phyloP scores from a whole-genome alignment of 768 basidiomycete genomes.

The Dictyophora rubrovolvata region DNA sequence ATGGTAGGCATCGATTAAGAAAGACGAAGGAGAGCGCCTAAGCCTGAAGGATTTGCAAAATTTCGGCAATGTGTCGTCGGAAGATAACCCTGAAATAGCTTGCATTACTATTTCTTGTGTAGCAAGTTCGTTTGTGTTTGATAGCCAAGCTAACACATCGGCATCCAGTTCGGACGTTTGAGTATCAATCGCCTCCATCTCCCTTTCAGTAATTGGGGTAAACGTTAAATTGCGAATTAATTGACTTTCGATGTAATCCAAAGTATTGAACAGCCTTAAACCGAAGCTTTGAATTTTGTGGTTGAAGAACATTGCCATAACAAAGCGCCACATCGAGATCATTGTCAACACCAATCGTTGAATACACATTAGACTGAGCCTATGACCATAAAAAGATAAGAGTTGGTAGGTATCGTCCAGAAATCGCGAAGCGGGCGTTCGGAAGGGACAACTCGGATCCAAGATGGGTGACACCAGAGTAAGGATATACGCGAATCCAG shows the following conservation, averaged over 20 bases:
- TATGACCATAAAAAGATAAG: neutral
- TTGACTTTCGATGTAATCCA: neutral
- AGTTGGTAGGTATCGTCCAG: neutral
- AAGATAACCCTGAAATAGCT: neutral
- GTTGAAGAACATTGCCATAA: neutral
- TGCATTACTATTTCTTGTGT: slow-evolving; percentile 2
- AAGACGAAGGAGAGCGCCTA: neutral
- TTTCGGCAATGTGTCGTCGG: neutral
- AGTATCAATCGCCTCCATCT: neutral
- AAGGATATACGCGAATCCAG: neutral
- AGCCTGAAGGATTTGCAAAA: neutral
- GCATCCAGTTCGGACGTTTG: neutral
- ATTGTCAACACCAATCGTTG: neutral
- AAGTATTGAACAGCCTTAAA: neutral
- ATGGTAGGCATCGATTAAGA: neutral
- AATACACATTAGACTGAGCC: neutral
- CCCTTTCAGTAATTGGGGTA: neutral
- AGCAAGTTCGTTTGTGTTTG: neutral
- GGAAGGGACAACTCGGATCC: slow-evolving; percentile 2
- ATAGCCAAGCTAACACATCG: neutral
- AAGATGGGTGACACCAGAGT: neutral
- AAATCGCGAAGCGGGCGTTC: neutral
- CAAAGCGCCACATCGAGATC: neutral
- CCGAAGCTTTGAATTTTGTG: neutral
- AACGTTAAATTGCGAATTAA: neutral